These are phyloP conservation scores for Nemania abortiva DNA, from an alignment of 2,329 filamentous ascomycete genomes.

Conservation along the genomic window DNA sequence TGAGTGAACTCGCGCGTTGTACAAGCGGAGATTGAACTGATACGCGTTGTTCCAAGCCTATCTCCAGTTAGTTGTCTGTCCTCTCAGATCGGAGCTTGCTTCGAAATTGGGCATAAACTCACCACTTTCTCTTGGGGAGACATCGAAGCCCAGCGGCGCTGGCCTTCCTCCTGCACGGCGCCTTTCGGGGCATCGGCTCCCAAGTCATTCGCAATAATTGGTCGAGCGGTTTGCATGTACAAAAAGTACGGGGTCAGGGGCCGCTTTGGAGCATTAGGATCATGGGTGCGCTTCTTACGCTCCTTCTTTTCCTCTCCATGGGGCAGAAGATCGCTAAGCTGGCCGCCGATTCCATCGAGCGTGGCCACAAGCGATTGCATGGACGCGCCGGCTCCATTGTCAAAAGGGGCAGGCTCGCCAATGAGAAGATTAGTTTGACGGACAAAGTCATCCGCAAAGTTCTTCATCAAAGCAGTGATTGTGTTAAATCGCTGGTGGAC, in stretches of 20 bases:
- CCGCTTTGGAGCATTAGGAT: conserved; percentile 94
- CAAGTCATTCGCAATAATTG: conserved; percentile 83
- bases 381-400: conserved; percentile 57
- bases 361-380: conserved; percentile 59
- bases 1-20: conserved; percentile 73
- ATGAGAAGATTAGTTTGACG: conserved; percentile 89
- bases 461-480: conserved; percentile 82
- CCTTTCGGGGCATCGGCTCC: conserved; percentile 82
- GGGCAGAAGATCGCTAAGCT: conserved; percentile 61
- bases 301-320: conserved; percentile 81
- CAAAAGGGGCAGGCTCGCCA: conserved; percentile 68
- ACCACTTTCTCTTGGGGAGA: conserved; percentile 73
- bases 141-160: conserved; percentile 87
- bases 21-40: conserved; percentile 74
- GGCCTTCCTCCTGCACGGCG: conserved; percentile 88
- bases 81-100: not conserved
- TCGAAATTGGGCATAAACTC: conserved; percentile 46
- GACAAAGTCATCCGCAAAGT: conserved; percentile 85
- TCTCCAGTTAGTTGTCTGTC: conserved; percentile 31
- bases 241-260: conserved; percentile 95
- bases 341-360: conserved; percentile 64
- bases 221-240: conserved; percentile 89
- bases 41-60: conserved; percentile 74
- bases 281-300: conserved; percentile 86
- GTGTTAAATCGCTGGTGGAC: conserved; percentile 82